Conservation (phyloP, 1,284 basidiomycete species). For the Sanguinoderma infundibulare region DNA sequence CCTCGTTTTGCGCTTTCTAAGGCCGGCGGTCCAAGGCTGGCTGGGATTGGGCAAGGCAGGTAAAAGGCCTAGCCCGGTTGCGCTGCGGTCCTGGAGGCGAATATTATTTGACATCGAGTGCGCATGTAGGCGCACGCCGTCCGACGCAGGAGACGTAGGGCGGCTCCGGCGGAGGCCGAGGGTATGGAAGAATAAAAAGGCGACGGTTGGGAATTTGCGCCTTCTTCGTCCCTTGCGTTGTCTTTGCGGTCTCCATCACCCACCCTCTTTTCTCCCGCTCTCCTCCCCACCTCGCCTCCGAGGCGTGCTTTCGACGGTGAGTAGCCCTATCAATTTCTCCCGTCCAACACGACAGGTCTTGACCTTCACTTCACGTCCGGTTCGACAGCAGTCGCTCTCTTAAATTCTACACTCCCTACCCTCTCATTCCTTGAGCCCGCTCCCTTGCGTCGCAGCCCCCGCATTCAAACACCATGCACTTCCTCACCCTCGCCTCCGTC, state of each 20-base stretch:
- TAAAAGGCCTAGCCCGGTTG: no score
- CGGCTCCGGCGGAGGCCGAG: conserved; percentile 19
- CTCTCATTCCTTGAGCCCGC: conserved; percentile 24
- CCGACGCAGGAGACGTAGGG: neutral
- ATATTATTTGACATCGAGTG: neutral
- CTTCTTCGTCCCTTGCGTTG: conserved; percentile 27
- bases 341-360: conserved; percentile 10
- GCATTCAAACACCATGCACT: conserved; percentile 45
- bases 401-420: conserved; percentile 30
- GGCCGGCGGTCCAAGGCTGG: no score
- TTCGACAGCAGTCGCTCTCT: conserved; percentile 33
- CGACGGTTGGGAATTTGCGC: conserved; percentile 2
- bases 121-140: no score
- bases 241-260: conserved; percentile 29
- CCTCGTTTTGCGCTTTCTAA: no score
- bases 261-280: conserved; percentile 24
- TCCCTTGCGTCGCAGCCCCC: conserved; percentile 34
- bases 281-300: conserved; percentile 27
- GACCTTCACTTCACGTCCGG: conserved; percentile 10
- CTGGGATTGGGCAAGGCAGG: no score
- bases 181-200: conserved; percentile 16
- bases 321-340: conserved; percentile 14
- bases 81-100: no score
- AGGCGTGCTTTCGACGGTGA: conserved; percentile 37
- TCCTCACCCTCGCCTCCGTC: conserved; percentile 51